Base-by-base conservation (phyloP, 805 yeast genomes). In the Candida ulmi region DNA sequence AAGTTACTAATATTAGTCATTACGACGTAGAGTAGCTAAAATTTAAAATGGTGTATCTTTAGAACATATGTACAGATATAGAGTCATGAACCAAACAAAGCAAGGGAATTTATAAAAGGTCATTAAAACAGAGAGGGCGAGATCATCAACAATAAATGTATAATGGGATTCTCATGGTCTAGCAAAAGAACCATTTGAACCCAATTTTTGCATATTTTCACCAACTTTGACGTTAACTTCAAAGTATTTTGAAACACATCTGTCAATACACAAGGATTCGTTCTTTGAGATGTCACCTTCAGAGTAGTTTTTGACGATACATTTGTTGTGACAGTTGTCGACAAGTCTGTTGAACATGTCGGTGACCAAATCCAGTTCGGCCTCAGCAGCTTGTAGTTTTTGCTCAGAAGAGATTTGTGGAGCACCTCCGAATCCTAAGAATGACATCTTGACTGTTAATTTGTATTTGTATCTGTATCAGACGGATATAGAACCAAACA, bases 341-440 rank as follows among this genome's bases (percentile, higher is more conserved):
- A 88, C 95, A 55, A 90, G 71, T 56, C 81, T 76, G 77, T 91
- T 91, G 78, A 91, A 91, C 97, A 91, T 88, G 53, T 93, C 96
- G 30, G 97, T 90, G 53, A 91, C 96, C 80, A 93, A 83, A 63
- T 91, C 99, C 51, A 91, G 75, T 66, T 91, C 99, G 42, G 96
- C 86, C 68, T 91, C 98, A 38, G 99, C 99, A 50, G 95, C 95
- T 56, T 74, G 74, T 45, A 85, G 71, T 62, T 85, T 85, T 62
- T 83, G 88, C 48, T 81, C 83, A 30, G 88, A 74, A 19, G 83
- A 70, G 48, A 80, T 58, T 61, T 81, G 86, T 47, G 91, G 90
- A 50, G 83, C 73, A 43, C 77, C 73, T 48, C 90, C 90, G 48
- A 85, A 72, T 54, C 91, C 91, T 59, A 84, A 72, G 58, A 76